These are phyloP conservation scores for Taphrina betulina DNA, from an alignment of 1,139 yeast species.

Conservation along the genomic window DNA sequence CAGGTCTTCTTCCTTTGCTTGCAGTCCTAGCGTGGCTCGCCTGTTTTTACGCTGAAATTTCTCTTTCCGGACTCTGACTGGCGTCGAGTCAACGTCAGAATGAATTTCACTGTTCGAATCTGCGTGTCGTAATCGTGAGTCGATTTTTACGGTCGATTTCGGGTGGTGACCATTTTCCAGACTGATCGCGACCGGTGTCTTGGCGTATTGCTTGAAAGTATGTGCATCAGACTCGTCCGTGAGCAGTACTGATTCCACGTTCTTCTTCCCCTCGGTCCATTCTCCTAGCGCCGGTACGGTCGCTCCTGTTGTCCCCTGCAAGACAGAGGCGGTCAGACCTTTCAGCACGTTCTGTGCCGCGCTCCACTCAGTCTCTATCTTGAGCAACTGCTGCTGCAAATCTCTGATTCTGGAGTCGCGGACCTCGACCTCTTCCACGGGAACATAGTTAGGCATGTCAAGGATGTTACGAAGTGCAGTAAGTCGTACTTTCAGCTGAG, in stretches of 20 bases:
- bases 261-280: not conserved
- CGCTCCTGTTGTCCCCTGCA: not conserved
- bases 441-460: constrained; percentile 31
- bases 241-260: not conserved
- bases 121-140: constrained; percentile 6
- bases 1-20: constrained; percentile 11
- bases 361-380: constrained; percentile 26
- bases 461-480: constrained; percentile 28
- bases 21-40: constrained; percentile 25
- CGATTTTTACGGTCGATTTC: constrained; percentile 24
- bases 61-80: constrained; percentile 18
- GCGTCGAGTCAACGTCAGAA: constrained; percentile 13
- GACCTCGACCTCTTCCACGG: constrained; percentile 24
- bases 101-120: not conserved
- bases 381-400: constrained; percentile 1
- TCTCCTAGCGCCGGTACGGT: not conserved
- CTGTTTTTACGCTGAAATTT: constrained; percentile 15
- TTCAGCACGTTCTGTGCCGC: constrained; percentile 28
- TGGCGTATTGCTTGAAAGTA: constrained; percentile 1
- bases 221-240: not conserved
- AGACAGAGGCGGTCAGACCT: constrained; percentile 25
- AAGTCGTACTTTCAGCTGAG: constrained; percentile 24
- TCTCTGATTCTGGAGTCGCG: constrained; percentile 18
- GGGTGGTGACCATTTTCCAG: constrained; percentile 20
- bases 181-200: constrained; percentile 29